Evolutionary conservation across 257 asterid species (phyloP).

Genomic region (Solanum sitiens): DNA sequence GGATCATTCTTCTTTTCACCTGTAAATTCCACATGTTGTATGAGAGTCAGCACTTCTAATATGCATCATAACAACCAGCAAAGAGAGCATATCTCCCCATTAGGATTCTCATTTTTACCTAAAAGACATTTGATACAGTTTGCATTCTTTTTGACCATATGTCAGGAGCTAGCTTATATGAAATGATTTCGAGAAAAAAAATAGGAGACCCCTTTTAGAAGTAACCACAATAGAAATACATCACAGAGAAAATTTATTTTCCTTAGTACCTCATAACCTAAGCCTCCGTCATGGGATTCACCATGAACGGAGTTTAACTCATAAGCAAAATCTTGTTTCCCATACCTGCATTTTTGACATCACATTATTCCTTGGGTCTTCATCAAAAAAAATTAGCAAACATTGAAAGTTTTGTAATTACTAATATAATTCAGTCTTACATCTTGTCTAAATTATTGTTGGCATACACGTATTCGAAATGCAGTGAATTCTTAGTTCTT

Average conservation of each 20-base stretch:
- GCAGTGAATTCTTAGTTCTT: not conserved
- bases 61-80: conserved; percentile 97
- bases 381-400: not conserved
- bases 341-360: conserved; percentile 41
- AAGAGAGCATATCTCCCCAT: conserved; percentile 99
- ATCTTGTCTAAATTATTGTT: not conserved
- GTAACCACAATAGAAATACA: not conserved
- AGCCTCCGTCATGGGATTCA: conserved; percentile 80
- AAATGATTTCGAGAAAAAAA: not conserved
- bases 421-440: not conserved
- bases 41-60: conserved; percentile 39
- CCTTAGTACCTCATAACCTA: conserved; percentile 80
- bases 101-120: conserved; percentile 93
- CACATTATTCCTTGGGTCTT: not conserved
- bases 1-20: conserved; percentile 99
- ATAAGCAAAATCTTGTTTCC: conserved; percentile 67
- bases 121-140: conserved; percentile 2
- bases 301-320: conserved; percentile 72
- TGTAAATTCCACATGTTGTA: conserved; percentile 20
- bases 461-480: not conserved
- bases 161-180: not conserved
- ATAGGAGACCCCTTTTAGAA: not conserved
- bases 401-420: not conserved
- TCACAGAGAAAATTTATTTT: not conserved
- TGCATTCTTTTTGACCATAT: not conserved